Base-by-base conservation (phyloP, 306 rosid species). In the Rosa chinensis region DNA sequence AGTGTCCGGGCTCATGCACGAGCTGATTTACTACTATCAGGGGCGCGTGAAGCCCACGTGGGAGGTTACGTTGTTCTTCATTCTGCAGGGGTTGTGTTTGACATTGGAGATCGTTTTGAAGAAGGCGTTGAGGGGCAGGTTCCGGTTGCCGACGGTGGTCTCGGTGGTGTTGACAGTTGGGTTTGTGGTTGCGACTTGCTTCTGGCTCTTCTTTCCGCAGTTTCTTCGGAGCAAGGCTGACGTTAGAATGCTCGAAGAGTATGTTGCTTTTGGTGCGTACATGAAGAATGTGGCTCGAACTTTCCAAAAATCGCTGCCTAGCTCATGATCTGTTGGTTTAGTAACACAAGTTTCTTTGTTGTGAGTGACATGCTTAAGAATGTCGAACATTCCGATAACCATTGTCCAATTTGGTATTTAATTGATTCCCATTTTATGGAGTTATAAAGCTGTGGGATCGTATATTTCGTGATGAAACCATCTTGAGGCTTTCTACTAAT, bases 1-100 rank as follows among this genome's bases (percentile, higher is more conserved):
- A 0, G 94, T 89, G 35, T 93, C 96, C 0, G 97, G 88, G 12
- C 12, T 82, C 21, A 89, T 93, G 96, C 97, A 93, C 18, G 96
- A 93, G 86, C 75, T 91, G 69, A 82, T 89, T 0, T 68, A 85
- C 47, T 93, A 74, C 79, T 84, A 86, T 62, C 5, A 89, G 50
- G 94, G 98, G 20, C 74, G 90, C 7, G 28, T 56, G 77, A 40
- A 47, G 49, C 98, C 98, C 6, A 84, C 90, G 6, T 91, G 90
- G 77, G 82, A 78, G 83, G 85, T 91, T 75, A 83, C 82, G 37
- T 70, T 86, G 12, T 93, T 93, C 85, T 93, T 93, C 80, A 20
- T 89, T 2, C 76, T 93, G 11, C 93, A 93, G 40, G 97, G 97
- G 21, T 3, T 83, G 2, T 79, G 92, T 35, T 70, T 91, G 72